phyloP scores from a whole-genome alignment of 768 basidiomycete genomes.

The Mycena rosella region DNA sequence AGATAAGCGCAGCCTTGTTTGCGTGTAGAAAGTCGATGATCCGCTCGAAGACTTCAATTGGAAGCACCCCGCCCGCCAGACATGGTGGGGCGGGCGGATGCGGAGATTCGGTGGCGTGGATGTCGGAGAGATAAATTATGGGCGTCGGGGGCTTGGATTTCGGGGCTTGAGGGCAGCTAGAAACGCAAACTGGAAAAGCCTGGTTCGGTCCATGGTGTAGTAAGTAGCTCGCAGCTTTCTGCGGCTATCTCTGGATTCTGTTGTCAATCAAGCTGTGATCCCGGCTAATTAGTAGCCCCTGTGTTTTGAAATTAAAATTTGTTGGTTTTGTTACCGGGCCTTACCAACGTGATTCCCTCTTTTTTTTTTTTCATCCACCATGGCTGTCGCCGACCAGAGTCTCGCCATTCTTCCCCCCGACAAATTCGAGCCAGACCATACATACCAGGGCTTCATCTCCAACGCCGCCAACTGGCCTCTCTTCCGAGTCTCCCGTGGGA shows the following conservation, averaged over 20 bases:
- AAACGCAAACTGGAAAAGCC: slow-evolving; percentile 22
- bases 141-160: slow-evolving; percentile 10
- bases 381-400: not conserved
- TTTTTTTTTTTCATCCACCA: not conserved
- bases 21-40: slow-evolving; percentile 38
- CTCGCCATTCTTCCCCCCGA: slow-evolving; percentile 5
- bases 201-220: slow-evolving; percentile 24
- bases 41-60: slow-evolving; percentile 37
- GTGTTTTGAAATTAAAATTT: too few species aligned
- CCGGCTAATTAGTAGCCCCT: slow-evolving; percentile 15
- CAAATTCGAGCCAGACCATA: not conserved
- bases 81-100: not conserved
- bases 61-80: slow-evolving; percentile 19
- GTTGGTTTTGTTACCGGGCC: not conserved
- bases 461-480: not conserved
- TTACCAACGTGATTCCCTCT: not conserved
- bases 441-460: not conserved
- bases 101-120: not conserved
- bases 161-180: slow-evolving; percentile 15
- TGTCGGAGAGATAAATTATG: not conserved
- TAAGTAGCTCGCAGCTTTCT: too few species aligned
- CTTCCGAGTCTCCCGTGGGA: slow-evolving; percentile 8
- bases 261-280: too few species aligned
- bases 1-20: slow-evolving; percentile 32
- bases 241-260: too few species aligned